Base-by-base conservation (phyloP, 345 rosid species). In the Populus simonii region DNA sequence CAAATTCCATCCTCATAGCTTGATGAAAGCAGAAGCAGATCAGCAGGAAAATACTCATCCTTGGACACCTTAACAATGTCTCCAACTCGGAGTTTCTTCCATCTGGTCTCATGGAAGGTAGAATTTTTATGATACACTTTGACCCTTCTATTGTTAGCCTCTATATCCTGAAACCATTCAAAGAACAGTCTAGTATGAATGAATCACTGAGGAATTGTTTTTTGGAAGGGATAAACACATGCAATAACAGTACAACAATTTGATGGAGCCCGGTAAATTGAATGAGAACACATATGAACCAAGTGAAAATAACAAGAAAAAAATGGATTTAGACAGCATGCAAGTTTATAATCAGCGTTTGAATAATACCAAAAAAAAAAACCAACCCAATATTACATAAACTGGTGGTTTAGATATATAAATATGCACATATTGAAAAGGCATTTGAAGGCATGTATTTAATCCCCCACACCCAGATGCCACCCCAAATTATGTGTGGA, bases 31-130 rank as follows among this genome's bases (percentile, higher is more conserved):
- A 95, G 85, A 81, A 93, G 89, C 84, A 95, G 81, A 84, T 95
- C 98, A 66, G 99, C 97, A 51, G 99, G 98, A 76, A 95, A 93
- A n/a, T 90, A 92, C 55, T 92, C 91, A 70, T 92, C 92, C 85
- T 84, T 90, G 1, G 65, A 27, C 72, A 95, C 94, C 86, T 78
- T 87, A 68, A 95, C 91, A 80, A 95, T 71, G 79, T 91, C 88
- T 78, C 99, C 99, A 80, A 95, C 99, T 38, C 84, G 78, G 45
- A 95, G 90, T 68, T 85, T 72, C 84, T 91, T 89, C 99, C 99
- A 95, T 77, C 81, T 89, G 0, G 84, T 93, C 79, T 72, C 83
- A 0, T 45, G 38, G 59, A 92, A 91, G 13, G 79, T 66, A 51
- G 78, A 36, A 23, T 71, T 80, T 81, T 73, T 89, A 68, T 81